Base-by-base conservation (phyloP, 768 basidiomycete genomes). In the Mycena sanguinolenta region DNA sequence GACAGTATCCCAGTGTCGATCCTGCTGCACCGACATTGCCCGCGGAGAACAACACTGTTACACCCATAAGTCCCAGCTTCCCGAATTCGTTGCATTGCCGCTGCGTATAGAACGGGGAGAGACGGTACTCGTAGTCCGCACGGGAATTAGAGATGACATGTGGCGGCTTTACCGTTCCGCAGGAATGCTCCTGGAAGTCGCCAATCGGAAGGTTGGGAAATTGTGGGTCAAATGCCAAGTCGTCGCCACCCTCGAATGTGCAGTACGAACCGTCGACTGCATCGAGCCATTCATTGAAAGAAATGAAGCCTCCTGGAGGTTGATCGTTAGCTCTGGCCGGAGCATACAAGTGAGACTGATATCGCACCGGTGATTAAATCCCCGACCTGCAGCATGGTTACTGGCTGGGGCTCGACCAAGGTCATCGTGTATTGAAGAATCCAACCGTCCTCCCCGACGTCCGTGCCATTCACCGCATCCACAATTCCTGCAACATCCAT, bases 51-150 rank as follows among this genome's bases (percentile, higher is more conserved):
- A 88, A 36, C 9, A 88, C 49, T 19, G 87, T 85, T 19, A 83
- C 77, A 49, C 87, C 87, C 84, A 85, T 81, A 16, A 88, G 77
- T 32, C 84, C 87, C 25, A 88, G 79, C 63, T 88, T 88, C 9
- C 68, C 87, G 65, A 85, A 87, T 72, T 88, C 87, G 17, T 69
- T 72, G 74, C 87, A 88, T 69, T 87, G 86, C 30, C 86, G 80
- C 25, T 72, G 44, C n/a, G 78, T 77, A 69, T 83, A 87, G 50
- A 73, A 72, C 27, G 71, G 38, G 14, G 82, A 76, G 53, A 84
- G 74, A 12, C 78, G 77, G 12, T 79, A 79, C 64, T 87, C 86
- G 39, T 82, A 74, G 59, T 77, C 77, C 53, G 75, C 79, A 54
- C 85, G 82, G 0, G 84, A 86, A 17, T 79, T 82, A 16, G 84